Conservation (phyloP, 176 grass and related monocot genomes). For the Melocanna baccifera region DNA sequence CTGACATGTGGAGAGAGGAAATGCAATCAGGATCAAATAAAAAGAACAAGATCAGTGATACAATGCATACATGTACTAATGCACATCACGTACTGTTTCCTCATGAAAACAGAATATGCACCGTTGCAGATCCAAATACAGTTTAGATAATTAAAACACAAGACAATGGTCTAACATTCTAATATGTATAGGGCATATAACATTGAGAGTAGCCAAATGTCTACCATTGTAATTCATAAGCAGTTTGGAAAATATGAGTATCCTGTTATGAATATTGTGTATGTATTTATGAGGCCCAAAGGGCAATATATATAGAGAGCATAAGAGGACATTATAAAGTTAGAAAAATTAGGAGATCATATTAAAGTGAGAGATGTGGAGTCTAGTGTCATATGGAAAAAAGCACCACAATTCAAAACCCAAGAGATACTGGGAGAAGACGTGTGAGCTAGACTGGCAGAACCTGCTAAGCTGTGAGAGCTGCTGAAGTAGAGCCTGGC, state of each 20-base stretch:
- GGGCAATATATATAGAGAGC: too few relatives aligned
- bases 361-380: too few relatives aligned
- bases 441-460: too few relatives aligned
- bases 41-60: neutral
- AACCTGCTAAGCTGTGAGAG: too few relatives aligned
- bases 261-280: too few relatives aligned
- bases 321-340: too few relatives aligned
- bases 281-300: too few relatives aligned
- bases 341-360: too few relatives aligned
- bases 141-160: neutral
- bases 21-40: conserved; percentile 19
- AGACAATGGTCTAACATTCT: neutral
- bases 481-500: too few relatives aligned
- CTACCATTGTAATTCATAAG: neutral
- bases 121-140: conserved; percentile 1
- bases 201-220: neutral
- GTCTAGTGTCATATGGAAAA: too few relatives aligned
- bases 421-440: too few relatives aligned
- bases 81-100: neutral
- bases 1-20: conserved; percentile 34
- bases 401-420: too few relatives aligned
- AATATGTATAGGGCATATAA: conserved; percentile 1
- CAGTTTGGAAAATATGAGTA: neutral
- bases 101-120: conserved; percentile 1
- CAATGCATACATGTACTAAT: neutral